Conservation (phyloP, 1,284 basidiomycete species). For the Ceratobasidium theobromae region DNA sequence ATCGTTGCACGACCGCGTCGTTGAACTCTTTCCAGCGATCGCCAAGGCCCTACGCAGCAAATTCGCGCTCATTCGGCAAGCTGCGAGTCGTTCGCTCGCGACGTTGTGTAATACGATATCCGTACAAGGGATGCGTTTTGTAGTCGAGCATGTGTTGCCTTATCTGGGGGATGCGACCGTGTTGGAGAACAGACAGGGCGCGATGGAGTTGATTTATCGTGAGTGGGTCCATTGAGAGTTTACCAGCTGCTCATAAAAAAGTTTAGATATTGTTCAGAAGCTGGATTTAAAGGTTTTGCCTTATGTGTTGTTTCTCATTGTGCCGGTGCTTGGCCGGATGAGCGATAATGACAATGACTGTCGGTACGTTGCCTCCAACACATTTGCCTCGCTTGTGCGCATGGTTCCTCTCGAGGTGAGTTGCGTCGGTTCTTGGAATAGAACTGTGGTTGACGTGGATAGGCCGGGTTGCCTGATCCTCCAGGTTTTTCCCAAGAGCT, state of each 20-base stretch:
- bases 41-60: conserved; percentile 76
- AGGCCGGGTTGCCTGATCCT: conserved; percentile 95
- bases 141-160: conserved; percentile 86
- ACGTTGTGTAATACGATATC: conserved; percentile 86
- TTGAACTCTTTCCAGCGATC: conserved; percentile 75
- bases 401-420: conserved; percentile 95
- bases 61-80: conserved; percentile 87
- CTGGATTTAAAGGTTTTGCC: conserved; percentile 94
- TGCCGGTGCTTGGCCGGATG: conserved; percentile 96
- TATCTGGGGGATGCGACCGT: conserved; percentile 78
- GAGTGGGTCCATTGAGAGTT: conserved; percentile 49
- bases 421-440: not conserved
- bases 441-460: not conserved
- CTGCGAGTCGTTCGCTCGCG: conserved; percentile 84
- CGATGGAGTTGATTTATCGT: conserved; percentile 90
- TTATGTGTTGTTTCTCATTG: conserved; percentile 96
- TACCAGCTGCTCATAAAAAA: not conserved
- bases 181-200: conserved; percentile 84
- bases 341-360: conserved; percentile 92
- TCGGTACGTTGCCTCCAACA: conserved; percentile 90
- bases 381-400: conserved; percentile 97
- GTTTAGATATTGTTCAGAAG: conserved; percentile 84
- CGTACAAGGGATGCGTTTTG: conserved; percentile 80
- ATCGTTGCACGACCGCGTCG: conserved; percentile 67
- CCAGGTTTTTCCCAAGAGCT: conserved; percentile 88